Conservation (phyloP, 495 filamentous ascomycete genomes). For the Sordaria brevicollis region DNA sequence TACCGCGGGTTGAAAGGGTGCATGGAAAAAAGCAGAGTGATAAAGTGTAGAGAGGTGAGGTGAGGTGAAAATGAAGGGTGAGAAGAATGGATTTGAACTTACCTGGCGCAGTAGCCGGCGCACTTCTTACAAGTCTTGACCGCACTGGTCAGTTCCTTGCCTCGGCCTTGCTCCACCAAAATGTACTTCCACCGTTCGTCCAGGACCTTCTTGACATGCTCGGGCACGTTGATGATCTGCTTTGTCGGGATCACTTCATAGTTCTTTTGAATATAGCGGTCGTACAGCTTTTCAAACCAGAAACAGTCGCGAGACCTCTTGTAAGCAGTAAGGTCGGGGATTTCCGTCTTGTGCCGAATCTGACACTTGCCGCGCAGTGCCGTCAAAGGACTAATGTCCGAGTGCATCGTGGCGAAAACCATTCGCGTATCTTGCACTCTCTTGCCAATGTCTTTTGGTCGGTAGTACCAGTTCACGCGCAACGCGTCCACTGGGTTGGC, state of each 20-base stretch:
- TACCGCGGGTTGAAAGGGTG: not conserved
- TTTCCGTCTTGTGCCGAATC: conserved; percentile 78
- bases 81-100: conserved; percentile 28
- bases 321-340: conserved; percentile 72
- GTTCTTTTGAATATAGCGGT: conserved; percentile 93
- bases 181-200: conserved; percentile 95
- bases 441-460: conserved; percentile 88
- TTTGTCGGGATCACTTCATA: conserved; percentile 92
- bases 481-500: conserved; percentile 70
- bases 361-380: conserved; percentile 86
- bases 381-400: conserved; percentile 85
- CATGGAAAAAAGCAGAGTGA: conserved; percentile 1
- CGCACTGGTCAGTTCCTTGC: conserved; percentile 91
- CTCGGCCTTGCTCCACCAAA: conserved; percentile 78
- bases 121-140: conserved; percentile 96
- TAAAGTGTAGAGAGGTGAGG: not conserved
- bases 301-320: conserved; percentile 76
- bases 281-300: conserved; percentile 96
- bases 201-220: conserved; percentile 84
- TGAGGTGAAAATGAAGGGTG: not conserved
- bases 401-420: conserved; percentile 96
- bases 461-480: conserved; percentile 96
- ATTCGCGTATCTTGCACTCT: conserved; percentile 81
- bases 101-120: conserved; percentile 78
- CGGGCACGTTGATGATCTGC: conserved; percentile 92